Evolutionary conservation across 129 eudicot genomes (phyloP), one percentile per base, ranked within the genome.

Genomic region (Scalesia atractyloides): DNA sequence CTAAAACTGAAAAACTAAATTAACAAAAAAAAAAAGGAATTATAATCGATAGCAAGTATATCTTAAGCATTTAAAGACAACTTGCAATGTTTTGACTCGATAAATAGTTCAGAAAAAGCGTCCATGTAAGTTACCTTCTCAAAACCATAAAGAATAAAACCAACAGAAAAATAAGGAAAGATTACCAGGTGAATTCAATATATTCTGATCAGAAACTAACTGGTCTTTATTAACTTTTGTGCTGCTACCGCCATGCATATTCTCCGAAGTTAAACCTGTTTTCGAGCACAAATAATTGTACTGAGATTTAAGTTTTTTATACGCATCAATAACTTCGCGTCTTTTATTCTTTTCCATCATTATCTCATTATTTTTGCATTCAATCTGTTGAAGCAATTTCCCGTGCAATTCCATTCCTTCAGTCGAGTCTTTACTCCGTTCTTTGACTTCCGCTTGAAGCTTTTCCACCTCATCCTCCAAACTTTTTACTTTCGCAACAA

Each of bases 301-400:
- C 70, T 90, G 92, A 64, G 97, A 90, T 83, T 93, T 93, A 70
- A 90, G 92, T 75, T 69, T 89, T 75, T 92, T 92, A 56, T 89
- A 89, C 59, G 95, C 85, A 66, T 69, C 83, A 30, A 88, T 8
- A 13, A 73, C 64, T 58, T 84, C 92, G 58, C 77, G 79, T 66
- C 74, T 76, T 85, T 83, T 95, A 75, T 82, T 81, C 84, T 79
- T 84, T 74, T 90, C 96, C 13, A 75, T 57, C 64, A 66, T 59
- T 59, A 90, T 76, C 84, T 90, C 91, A 15, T 77, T 58, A 56
- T 86, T 85, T 73, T 72, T 86, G n/a, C 57, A 74, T 81, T 90
- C 86, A 78, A 95, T 86, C 81, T 90, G 91, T 67, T 81, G 85
- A 61, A 83, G 86, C 69, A 90, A 79, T 80, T 86, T 88, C 50